These are phyloP conservation scores for Saccharomyces kudriavzevii DNA, from an alignment of 805 yeast genomes.

Conservation along the genomic window DNA sequence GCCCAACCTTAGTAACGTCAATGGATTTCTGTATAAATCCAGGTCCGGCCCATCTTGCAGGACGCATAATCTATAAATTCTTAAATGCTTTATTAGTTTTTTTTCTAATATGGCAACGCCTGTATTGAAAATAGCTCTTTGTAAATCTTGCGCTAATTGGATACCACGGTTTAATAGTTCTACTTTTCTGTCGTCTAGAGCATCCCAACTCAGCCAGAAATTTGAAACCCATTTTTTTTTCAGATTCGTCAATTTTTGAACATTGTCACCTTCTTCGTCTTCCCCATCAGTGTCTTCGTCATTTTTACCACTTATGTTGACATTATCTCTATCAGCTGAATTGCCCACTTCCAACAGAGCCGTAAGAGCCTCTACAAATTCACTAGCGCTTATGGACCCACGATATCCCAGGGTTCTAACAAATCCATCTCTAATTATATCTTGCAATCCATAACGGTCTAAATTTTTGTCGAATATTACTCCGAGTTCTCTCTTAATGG, in stretches of 20 bases:
- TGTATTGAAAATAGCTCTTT: constrained; percentile 74
- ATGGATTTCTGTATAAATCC: constrained; percentile 71
- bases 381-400: constrained; percentile 85
- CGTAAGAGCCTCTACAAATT: constrained; percentile 79
- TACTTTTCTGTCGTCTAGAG: constrained; percentile 40
- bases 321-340: constrained; percentile 9
- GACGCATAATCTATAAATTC: constrained; percentile 78
- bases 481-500: constrained; percentile 65
- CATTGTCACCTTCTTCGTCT: constrained; percentile 18
- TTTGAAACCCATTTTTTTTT: constrained; percentile 69
- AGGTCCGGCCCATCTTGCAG: constrained; percentile 83
- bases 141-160: constrained; percentile 75
- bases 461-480: constrained; percentile 61
- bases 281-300: constrained; percentile 26
- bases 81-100: constrained; percentile 65
- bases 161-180: constrained; percentile 43
- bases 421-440: constrained; percentile 78
- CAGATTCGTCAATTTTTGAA: constrained; percentile 12
- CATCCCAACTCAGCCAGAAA: constrained; percentile 64
- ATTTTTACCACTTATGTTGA: constrained; percentile 1
- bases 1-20: constrained; percentile 76
- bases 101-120: constrained; percentile 88
- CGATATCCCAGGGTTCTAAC: constrained; percentile 78
- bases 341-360: constrained; percentile 72
- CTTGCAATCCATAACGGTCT: constrained; percentile 72